Percentiles rank a stretch among this genome's conserved stretches.
phyloP scores from a whole-genome alignment of 345 rosid genomes.

The Citrus hindsii region DNA sequence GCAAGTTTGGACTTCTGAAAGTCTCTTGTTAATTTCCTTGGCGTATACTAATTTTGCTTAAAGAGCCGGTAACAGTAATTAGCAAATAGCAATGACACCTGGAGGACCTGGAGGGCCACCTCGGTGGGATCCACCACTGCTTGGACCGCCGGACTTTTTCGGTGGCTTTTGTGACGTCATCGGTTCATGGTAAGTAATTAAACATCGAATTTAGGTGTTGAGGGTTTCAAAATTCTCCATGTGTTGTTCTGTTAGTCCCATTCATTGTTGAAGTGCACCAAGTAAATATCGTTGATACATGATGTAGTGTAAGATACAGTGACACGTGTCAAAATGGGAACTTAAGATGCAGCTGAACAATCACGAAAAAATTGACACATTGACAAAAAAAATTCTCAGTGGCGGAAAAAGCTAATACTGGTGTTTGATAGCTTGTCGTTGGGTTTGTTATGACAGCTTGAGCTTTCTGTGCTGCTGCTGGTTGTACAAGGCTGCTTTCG shows the following conservation, averaged over 20 bases:
- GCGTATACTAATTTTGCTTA: background rate
- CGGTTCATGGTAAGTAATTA: constrained; percentile 27
- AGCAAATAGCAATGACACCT: constrained; percentile 24
- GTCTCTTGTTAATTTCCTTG: background rate
- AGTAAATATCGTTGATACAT: too few species aligned
- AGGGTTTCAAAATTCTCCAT: background rate
- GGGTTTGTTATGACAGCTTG: too few species aligned
- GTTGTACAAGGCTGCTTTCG: too few species aligned
- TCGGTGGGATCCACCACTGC: constrained; percentile 17
- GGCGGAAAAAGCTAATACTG: too few species aligned
- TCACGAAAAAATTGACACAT: too few species aligned
- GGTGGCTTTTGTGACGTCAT: constrained; percentile 36
- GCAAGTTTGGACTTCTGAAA: background rate
- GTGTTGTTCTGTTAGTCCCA: background rate
- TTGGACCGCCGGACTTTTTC: constrained; percentile 20
- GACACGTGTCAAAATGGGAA: background rate
- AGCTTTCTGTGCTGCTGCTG: too few species aligned
- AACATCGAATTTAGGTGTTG: background rate
- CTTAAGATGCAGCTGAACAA: background rate
- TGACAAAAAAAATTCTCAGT: too few species aligned
- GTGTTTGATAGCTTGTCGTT: too few species aligned
- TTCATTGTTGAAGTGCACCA: too few species aligned
- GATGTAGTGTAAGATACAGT: too few species aligned
- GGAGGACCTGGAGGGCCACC: constrained; percentile 32
- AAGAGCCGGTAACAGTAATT: background rate